Conservation (phyloP, 2,329 filamentous ascomycete species). For the Penicillium sp. region DNA sequence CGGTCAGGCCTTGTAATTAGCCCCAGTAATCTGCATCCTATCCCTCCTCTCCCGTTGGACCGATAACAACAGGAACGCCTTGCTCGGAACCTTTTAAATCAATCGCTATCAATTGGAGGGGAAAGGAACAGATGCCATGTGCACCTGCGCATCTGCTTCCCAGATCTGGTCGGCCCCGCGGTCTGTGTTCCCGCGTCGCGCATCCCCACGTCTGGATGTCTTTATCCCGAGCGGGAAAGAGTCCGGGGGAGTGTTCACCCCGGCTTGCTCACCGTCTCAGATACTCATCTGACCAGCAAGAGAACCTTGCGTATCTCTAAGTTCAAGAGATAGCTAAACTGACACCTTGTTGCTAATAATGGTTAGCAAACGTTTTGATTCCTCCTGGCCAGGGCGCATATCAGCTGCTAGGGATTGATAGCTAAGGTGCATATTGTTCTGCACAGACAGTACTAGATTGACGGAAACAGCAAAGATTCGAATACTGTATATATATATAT, state of each 20-base stretch:
- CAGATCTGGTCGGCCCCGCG: constrained; percentile 9
- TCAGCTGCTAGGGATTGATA: constrained; percentile 25
- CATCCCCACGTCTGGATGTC: constrained; percentile 9
- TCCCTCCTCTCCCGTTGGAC: constrained; percentile 22
- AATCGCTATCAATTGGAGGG: constrained; percentile 7
- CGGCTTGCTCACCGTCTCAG: background rate
- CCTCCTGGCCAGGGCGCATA: constrained; percentile 21
- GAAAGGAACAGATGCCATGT: background rate
- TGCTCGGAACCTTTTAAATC: constrained; percentile 3
- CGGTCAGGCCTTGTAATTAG: constrained; percentile 9
- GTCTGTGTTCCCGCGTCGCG: constrained; percentile 3
- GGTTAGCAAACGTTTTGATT: constrained; percentile 27
- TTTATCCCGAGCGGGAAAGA: constrained; percentile 12
- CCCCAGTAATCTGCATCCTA: constrained; percentile 16
- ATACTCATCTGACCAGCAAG: constrained; percentile 5
- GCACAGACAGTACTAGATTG: background rate
- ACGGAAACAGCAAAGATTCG: background rate
- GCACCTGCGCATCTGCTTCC: constrained; percentile 6
- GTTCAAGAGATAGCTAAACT: background rate
- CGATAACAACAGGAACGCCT: constrained; percentile 20
- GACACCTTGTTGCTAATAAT: constrained; percentile 21
- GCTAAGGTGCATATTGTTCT: background rate
- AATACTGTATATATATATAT: no score
- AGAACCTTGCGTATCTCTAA: constrained; percentile 15
- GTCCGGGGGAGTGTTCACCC: constrained; percentile 18